These are phyloP conservation scores for Cyberlindnera meyerae DNA, from an alignment of 805 yeast species.

Conservation along the genomic window DNA sequence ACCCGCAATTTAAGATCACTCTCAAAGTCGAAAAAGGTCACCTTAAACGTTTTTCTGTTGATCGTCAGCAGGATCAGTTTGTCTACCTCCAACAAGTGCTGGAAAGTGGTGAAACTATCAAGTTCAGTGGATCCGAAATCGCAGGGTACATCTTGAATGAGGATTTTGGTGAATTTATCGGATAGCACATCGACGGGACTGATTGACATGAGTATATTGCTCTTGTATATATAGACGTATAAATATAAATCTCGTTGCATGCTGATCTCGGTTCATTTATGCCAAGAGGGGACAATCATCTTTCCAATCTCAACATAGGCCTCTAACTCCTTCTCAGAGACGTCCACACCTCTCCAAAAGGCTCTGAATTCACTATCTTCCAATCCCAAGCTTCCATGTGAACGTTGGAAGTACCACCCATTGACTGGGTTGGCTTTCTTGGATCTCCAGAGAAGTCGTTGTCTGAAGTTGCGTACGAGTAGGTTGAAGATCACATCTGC, in stretches of 20 bases:
- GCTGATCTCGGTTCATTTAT: constrained; percentile 2
- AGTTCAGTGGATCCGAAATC: constrained; percentile 39
- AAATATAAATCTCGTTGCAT: not conserved
- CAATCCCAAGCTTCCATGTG: constrained; percentile 60
- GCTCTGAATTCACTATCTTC: constrained; percentile 35
- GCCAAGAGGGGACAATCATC: constrained; percentile 52
- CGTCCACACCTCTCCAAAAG: constrained; percentile 38
- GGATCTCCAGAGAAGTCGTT: constrained; percentile 81
- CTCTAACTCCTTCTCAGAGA: constrained; percentile 32
- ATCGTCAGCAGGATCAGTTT: constrained; percentile 28
- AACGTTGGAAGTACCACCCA: constrained; percentile 95
- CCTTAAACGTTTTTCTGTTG: constrained; percentile 23
- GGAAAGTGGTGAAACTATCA: constrained; percentile 25
- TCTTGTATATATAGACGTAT: not conserved
- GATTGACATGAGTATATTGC: constrained; percentile 5
- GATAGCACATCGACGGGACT: constrained; percentile 42
- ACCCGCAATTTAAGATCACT: constrained; percentile 30
- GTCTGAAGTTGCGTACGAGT: constrained; percentile 59
- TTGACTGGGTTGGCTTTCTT: constrained; percentile 83
- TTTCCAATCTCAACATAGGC: constrained; percentile 52
- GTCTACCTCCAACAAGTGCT: constrained; percentile 30
- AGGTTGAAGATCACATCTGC: constrained; percentile 91
- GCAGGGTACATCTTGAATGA: constrained; percentile 43
- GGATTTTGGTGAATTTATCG: constrained; percentile 40
- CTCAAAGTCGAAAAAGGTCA: constrained; percentile 51